Evolutionary conservation across 345 rosid species (phyloP).

Genomic region (Durio zibethinus): DNA sequence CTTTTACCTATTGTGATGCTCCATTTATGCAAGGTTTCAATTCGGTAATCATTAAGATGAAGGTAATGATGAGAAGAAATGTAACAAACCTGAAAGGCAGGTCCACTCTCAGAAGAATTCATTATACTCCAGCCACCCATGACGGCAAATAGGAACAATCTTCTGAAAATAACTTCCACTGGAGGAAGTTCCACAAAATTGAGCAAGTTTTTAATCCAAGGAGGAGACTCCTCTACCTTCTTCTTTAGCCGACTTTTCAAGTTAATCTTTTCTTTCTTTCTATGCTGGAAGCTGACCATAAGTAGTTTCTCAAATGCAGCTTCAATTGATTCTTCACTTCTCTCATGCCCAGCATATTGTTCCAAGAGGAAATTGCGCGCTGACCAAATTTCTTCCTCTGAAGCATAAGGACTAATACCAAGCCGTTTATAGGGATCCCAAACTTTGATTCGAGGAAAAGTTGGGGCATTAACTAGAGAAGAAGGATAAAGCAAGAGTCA

Average conservation of each 20-base stretch:
- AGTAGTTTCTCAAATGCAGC: constrained; percentile 93
- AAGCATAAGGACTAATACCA: constrained; percentile 73
- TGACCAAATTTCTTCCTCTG: constrained; percentile 95
- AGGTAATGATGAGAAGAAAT: constrained; percentile 1
- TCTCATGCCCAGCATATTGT: constrained; percentile 88
- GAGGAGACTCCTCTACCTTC: constrained; percentile 95
- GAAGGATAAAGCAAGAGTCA: not conserved
- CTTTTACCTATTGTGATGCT: not conserved
- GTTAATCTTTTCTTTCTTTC: constrained; percentile 87
- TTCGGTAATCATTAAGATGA: not conserved
- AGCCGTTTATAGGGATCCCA: constrained; percentile 94
- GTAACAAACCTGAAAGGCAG: constrained; percentile 92
- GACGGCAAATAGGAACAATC: constrained; percentile 91
- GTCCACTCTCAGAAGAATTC: constrained; percentile 97
- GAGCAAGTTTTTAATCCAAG: constrained; percentile 74
- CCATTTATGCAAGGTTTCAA: not conserved
- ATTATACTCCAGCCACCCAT: constrained; percentile 99
- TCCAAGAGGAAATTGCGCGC: constrained; percentile 89
- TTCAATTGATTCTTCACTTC: constrained; percentile 90
- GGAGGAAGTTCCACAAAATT: constrained; percentile 86
- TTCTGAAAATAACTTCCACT: constrained; percentile 71
- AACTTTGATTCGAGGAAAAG: constrained; percentile 64
- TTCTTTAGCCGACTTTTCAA: constrained; percentile 78
- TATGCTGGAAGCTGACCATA: constrained; percentile 65
- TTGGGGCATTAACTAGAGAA: constrained; percentile 54